Conservation (phyloP, 768 basidiomycete genomes). For the Leccinum disarticulatum region DNA sequence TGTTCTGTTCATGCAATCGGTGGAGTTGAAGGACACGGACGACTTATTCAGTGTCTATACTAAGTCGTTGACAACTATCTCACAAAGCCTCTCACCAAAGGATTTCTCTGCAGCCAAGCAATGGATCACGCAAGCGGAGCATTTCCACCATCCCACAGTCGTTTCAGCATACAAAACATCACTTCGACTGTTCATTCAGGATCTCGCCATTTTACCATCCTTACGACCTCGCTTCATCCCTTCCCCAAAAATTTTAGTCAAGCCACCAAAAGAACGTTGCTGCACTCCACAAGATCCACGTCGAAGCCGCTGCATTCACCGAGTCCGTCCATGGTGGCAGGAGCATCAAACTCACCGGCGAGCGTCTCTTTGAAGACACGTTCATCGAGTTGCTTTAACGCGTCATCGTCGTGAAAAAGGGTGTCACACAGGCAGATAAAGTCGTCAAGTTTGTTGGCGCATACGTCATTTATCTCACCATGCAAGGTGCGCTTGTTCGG, state of each 20-base stretch:
- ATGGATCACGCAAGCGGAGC: no score
- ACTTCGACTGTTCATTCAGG: no score
- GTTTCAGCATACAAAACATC: no score
- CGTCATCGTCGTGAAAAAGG: conserved; percentile 77
- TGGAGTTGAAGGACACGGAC: no score
- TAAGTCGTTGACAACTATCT: no score
- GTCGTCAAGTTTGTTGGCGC: conserved; percentile 79
- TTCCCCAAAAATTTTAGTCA: conserved; percentile 72
- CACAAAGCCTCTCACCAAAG: no score
- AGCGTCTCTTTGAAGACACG: conserved; percentile 68
- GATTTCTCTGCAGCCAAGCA: no score
- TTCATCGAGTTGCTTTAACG: conserved; percentile 61
- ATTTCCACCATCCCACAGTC: no score
- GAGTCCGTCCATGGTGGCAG: conserved; percentile 50
- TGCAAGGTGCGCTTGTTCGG: conserved; percentile 56
- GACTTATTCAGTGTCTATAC: no score
- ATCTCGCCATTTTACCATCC: no score
- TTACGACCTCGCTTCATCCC: no score
- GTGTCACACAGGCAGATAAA: conserved; percentile 69
- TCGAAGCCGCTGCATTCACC: conserved; percentile 54
- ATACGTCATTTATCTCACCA: conserved; percentile 73
- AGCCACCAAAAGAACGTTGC: conserved; percentile 89
- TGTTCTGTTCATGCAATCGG: no score
- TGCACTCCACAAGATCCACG: conserved; percentile 76
- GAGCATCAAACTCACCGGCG: conserved; percentile 64